A percentile compares a stretch with the other conserved stretches of the same genome.
Evolutionary conservation across 176 grass and related monocot genomes (phyloP).

Genomic region (Hordeum marinum): DNA sequence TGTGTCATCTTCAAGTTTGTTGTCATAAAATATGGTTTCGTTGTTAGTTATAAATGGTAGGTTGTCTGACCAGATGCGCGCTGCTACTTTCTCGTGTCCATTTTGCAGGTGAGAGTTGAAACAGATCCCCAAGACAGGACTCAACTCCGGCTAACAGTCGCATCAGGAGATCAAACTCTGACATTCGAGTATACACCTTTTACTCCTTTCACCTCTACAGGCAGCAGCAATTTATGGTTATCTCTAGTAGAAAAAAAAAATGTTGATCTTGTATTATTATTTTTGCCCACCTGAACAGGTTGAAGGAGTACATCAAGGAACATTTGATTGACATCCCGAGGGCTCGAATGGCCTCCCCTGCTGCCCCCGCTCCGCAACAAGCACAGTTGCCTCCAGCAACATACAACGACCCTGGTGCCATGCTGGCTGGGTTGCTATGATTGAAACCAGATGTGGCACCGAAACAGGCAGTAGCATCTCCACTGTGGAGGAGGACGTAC

Average conservation of each 20-base stretch:
- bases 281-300: conserved; percentile 25
- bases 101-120: conserved; percentile 83
- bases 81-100: not conserved
- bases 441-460: not conserved
- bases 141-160: conserved; percentile 86
- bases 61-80: not conserved
- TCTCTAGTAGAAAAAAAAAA: not conserved
- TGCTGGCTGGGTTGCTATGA: conserved; percentile 88
- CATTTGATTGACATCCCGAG: conserved; percentile 69
- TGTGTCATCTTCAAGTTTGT: not conserved
- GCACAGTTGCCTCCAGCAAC: conserved; percentile 43
- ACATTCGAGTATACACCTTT: conserved; percentile 72
- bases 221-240: not conserved
- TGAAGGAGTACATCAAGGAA: conserved; percentile 96
- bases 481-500: conserved; percentile 5
- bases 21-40: not conserved
- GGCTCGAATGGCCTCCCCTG: conserved; percentile 15
- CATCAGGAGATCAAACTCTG: conserved; percentile 85
- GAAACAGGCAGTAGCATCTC: conserved; percentile 1
- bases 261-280: not conserved
- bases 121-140: conserved; percentile 96
- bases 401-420: conserved; percentile 86
- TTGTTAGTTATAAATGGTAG: not conserved
- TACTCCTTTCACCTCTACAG: not conserved
- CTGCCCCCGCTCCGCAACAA: conserved; percentile 21